Percentiles rank a stretch among this genome's conserved stretches.
Evolutionary conservation across 2,329 filamentous ascomycete genomes (phyloP).

Genomic region (Huntiella bhutanensis): DNA sequence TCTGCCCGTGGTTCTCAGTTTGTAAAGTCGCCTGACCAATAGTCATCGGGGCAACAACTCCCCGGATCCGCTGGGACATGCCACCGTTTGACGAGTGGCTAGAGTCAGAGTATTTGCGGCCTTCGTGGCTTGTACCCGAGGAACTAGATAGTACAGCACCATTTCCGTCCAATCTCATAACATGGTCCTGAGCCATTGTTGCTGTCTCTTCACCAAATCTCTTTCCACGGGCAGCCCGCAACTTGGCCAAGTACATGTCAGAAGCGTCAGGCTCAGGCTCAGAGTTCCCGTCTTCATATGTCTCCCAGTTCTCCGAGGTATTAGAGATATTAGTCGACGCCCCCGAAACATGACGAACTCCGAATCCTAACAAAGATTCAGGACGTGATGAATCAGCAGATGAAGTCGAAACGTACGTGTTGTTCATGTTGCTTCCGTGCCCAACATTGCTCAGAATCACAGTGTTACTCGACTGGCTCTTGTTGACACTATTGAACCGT

Average conservation of each 20-base stretch:
- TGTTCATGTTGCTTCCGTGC: neutral
- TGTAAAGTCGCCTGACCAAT: no score
- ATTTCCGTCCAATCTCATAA: neutral
- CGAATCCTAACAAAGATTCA: conserved; percentile 7
- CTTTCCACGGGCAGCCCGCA: conserved; percentile 40
- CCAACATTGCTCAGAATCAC: no score
- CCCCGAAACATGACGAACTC: conserved; percentile 39
- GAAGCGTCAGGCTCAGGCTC: conserved; percentile 57
- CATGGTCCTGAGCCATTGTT: conserved; percentile 15
- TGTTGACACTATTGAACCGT: conserved; percentile 14
- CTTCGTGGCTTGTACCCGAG: neutral
- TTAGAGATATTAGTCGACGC: conserved; percentile 55
- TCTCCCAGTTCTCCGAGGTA: conserved; percentile 86
- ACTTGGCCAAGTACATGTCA: conserved; percentile 63
- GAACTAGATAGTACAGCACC: no score
- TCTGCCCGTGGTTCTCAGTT: conserved; percentile 36
- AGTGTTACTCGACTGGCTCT: neutral
- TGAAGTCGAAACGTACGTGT: conserved; percentile 24
- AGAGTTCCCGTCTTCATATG: conserved; percentile 62
- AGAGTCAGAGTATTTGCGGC: conserved; percentile 5
- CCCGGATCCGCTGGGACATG: conserved; percentile 4
- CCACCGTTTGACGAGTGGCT: conserved; percentile 5
- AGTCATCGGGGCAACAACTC: conserved; percentile 19
- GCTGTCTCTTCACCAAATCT: conserved; percentile 21
- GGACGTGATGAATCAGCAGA: conserved; percentile 7